Percentiles rank a stretch among this genome's conserved stretches.
phyloP scores from a whole-genome alignment of 257 asterid genomes.

The Solanum virginianum region DNA sequence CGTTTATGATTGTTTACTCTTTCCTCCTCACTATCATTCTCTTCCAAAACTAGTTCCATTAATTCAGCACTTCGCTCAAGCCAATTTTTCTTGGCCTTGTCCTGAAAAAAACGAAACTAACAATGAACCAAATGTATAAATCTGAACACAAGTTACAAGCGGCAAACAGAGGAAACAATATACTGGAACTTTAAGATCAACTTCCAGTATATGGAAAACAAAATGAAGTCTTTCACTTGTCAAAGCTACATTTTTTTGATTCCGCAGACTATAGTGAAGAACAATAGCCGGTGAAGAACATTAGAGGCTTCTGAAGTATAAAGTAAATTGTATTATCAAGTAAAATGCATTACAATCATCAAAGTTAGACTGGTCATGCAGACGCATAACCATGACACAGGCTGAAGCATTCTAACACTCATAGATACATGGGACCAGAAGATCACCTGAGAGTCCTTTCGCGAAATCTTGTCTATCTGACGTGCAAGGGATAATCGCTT shows the following conservation, averaged over 20 bases:
- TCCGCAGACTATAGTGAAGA: background rate
- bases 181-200: background rate
- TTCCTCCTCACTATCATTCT: slow-evolving; percentile 85
- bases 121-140: background rate
- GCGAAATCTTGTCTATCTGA: slow-evolving; percentile 71
- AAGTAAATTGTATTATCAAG: background rate
- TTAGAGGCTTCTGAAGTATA: background rate
- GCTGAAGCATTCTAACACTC: background rate
- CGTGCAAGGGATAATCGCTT: slow-evolving; percentile 86
- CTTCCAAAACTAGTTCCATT: slow-evolving; percentile 65
- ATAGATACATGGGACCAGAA: background rate
- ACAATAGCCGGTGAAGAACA: background rate
- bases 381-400: background rate
- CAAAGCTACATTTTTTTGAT: background rate
- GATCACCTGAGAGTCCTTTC: slow-evolving; percentile 79
- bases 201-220: background rate
- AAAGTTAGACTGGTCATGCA: background rate
- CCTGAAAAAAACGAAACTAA: slow-evolving; percentile 29
- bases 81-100: slow-evolving; percentile 80
- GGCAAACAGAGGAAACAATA: background rate
- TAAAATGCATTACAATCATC: background rate
- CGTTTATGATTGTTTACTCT: slow-evolving; percentile 51
- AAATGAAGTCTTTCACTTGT: background rate
- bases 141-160: background rate
- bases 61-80: slow-evolving; percentile 74